These are phyloP conservation scores for Saccharomyces uvarum DNA, from an alignment of 1,139 yeast genomes.

Conservation along the genomic window DNA sequence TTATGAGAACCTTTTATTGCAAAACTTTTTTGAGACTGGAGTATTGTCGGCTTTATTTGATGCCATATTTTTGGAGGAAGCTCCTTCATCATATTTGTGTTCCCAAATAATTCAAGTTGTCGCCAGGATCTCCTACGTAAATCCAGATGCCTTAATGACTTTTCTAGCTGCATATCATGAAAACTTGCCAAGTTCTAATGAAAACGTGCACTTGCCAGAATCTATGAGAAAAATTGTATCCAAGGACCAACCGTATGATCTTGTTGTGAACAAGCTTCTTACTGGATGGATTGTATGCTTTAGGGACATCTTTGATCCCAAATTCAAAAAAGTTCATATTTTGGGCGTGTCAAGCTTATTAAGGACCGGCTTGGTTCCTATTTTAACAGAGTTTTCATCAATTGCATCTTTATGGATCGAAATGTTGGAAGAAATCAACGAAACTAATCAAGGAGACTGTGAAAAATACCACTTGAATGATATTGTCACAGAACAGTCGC, in stretches of 20 bases:
- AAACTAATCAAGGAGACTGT: slow-evolving; percentile 50
- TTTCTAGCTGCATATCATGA: slow-evolving; percentile 27
- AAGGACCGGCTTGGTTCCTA: slow-evolving; percentile 30
- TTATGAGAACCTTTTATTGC: slow-evolving; percentile 18
- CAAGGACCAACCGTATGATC: slow-evolving; percentile 23
- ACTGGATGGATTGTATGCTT: slow-evolving; percentile 32
- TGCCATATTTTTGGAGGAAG: slow-evolving; percentile 26
- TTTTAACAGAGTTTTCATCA: slow-evolving; percentile 33
- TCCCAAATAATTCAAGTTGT: slow-evolving; percentile 48
- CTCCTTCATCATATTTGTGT: slow-evolving; percentile 30
- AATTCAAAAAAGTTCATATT: slow-evolving; percentile 54
- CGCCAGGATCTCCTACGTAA: slow-evolving; percentile 46
- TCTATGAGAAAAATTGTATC: slow-evolving; percentile 20
- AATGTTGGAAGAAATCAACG: slow-evolving; percentile 69
- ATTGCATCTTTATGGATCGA: slow-evolving; percentile 50
- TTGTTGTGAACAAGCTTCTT: slow-evolving; percentile 25
- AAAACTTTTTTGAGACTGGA: slow-evolving; percentile 24
- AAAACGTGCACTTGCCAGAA: slow-evolving; percentile 18
- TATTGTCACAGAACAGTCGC: slow-evolving; percentile 29
- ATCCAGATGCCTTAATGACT: slow-evolving; percentile 42
- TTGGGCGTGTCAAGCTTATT: slow-evolving; percentile 49
- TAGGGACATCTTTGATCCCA: slow-evolving; percentile 44
- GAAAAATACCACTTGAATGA: slow-evolving; percentile 55
- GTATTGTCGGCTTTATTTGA: slow-evolving; percentile 23
- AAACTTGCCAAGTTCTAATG: slow-evolving; percentile 18